Evolutionary conservation across 768 basidiomycete genomes (phyloP).

Genomic region (Lentinula aciculospora): DNA sequence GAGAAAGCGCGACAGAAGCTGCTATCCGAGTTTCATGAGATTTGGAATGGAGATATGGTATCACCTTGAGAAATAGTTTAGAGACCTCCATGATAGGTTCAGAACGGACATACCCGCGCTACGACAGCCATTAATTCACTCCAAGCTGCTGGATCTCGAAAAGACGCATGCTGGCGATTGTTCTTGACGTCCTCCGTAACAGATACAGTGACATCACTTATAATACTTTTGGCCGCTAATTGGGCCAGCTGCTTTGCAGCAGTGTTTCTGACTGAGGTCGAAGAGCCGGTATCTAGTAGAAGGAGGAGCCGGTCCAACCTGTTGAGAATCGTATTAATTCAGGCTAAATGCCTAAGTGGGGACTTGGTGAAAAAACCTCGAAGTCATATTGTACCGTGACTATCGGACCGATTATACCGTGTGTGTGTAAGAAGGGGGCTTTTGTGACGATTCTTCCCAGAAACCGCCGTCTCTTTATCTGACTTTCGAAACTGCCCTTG

Average conservation of each 20-base stretch:
- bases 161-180: slow-evolving; percentile 48
- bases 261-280: slow-evolving; percentile 83
- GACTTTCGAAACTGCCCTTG: not conserved
- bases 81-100: not conserved
- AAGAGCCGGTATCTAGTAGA: slow-evolving; percentile 93
- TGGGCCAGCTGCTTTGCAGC: slow-evolving; percentile 96
- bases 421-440: slow-evolving; percentile 36
- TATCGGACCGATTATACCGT: slow-evolving; percentile 29
- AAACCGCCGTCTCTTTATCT: slow-evolving; percentile 45
- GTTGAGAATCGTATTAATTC: slow-evolving; percentile 3
- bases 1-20: slow-evolving; percentile 81
- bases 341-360: slow-evolving; percentile 8
- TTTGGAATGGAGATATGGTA: slow-evolving; percentile 88
- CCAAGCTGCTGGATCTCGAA: slow-evolving; percentile 76
- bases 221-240: slow-evolving; percentile 81
- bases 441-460: slow-evolving; percentile 38
- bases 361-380: slow-evolving; percentile 44
- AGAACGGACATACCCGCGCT: slow-evolving; percentile 56
- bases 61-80: slow-evolving; percentile 46
- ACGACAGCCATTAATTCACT: slow-evolving; percentile 86
- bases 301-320: slow-evolving; percentile 97
- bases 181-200: slow-evolving; percentile 74
- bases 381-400: slow-evolving; percentile 58
- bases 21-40: slow-evolving; percentile 90
- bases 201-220: slow-evolving; percentile 61